Conservation (phyloP, 2,329 filamentous ascomycete genomes). For the Epichloe glyceriae region DNA sequence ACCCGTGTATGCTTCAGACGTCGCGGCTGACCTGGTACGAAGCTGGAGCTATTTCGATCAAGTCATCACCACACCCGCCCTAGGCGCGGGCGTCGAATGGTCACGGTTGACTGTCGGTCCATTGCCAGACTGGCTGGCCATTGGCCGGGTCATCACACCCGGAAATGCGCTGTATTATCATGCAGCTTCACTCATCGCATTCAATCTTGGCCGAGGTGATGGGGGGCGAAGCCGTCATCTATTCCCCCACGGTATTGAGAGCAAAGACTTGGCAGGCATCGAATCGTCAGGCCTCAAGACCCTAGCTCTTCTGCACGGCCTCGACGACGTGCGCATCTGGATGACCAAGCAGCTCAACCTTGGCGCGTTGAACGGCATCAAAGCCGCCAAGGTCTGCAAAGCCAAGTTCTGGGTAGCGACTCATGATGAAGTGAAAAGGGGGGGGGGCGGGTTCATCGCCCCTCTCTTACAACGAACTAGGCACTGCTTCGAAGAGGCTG, state of each 20-base stretch:
- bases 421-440: conserved; percentile 51
- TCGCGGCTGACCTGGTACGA: conserved; percentile 42
- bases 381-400: conserved; percentile 36
- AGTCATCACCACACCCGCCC: conserved; percentile 36
- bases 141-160: conserved; percentile 40
- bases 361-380: conserved; percentile 47
- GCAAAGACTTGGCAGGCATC: conserved; percentile 31
- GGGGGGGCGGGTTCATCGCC: conserved; percentile 43
- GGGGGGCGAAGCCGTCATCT: conserved; percentile 42
- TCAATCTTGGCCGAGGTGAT: conserved; percentile 18
- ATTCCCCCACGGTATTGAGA: conserved; percentile 48
- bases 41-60: conserved; percentile 46
- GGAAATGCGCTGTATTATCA: conserved; percentile 48
- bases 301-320: conserved; percentile 48
- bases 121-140: conserved; percentile 48
- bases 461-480: conserved; percentile 31
- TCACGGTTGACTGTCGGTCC: conserved; percentile 12
- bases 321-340: conserved; percentile 45
- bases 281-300: conserved; percentile 29
- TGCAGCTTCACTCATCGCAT: conserved; percentile 46
- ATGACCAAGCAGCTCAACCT: conserved; percentile 46
- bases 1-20: conserved; percentile 46
- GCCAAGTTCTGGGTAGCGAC: conserved; percentile 53
- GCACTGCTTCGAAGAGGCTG: conserved; percentile 31
- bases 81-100: conserved; percentile 18